These are phyloP conservation scores for Cucurbita argyrosperma DNA, from an alignment of 306 rosid genomes.

Conservation along the genomic window DNA sequence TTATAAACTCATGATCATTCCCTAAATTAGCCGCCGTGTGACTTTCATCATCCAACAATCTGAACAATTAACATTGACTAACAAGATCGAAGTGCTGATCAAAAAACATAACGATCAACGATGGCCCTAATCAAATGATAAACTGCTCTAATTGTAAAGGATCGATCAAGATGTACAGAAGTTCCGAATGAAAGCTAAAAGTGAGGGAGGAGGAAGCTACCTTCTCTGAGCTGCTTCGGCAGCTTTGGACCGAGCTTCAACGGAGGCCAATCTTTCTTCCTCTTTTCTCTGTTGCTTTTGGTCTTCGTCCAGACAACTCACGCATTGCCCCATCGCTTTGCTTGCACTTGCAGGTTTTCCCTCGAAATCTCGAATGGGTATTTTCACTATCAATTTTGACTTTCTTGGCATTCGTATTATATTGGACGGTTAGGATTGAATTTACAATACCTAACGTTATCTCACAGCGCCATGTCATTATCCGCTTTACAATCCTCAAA, in stretches of 20 bases:
- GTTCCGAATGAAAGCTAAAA: not conserved
- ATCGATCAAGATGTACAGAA: not conserved
- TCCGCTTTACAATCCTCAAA: not conserved
- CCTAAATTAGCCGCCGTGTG: too few relatives aligned
- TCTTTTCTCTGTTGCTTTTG: constrained; percentile 52
- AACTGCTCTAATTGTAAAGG: not conserved
- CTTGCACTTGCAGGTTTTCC: not conserved
- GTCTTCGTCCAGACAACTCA: constrained; percentile 64
- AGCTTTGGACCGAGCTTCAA: constrained; percentile 68
- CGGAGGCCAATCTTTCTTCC: constrained; percentile 65
- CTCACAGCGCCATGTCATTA: not conserved
- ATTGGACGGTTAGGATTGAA: not conserved
- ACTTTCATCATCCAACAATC: too few relatives aligned
- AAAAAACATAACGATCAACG: not conserved
- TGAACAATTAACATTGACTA: not conserved
- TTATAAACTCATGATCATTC: too few relatives aligned
- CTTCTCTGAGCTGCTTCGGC: constrained; percentile 92
- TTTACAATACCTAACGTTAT: not conserved
- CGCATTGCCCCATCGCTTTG: constrained; percentile 54
- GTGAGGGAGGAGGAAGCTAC: constrained; percentile 1
- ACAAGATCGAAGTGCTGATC: not conserved
- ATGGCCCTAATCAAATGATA: not conserved
- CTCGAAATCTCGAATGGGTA: not conserved
- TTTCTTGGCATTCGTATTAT: not conserved
- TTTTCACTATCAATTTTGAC: not conserved